Conservation (phyloP, 257 asterid genomes). For the Orobanche coerulescens region DNA sequence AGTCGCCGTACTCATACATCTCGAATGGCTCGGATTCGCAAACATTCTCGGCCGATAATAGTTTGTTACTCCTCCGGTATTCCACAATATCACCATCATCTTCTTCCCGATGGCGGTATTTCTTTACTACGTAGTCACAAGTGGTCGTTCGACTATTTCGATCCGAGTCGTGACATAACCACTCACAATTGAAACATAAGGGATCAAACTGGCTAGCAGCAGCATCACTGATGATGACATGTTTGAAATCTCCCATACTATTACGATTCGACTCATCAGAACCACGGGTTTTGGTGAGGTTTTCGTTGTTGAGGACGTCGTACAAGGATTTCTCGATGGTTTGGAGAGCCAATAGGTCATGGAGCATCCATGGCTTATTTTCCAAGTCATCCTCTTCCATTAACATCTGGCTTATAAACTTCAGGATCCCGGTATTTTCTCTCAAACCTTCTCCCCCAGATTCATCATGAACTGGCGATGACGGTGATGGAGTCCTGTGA, state of each 20-base stretch:
- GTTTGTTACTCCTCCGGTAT: slow-evolving; percentile 1
- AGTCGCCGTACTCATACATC: neutral
- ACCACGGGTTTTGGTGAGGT: neutral
- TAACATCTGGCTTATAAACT: slow-evolving; percentile 52
- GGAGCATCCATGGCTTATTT: slow-evolving; percentile 61
- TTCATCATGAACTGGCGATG: no score
- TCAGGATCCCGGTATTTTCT: slow-evolving; percentile 35
- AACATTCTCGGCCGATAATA: slow-evolving; percentile 26
- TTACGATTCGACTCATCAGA: no score
- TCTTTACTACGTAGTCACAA: slow-evolving; percentile 34
- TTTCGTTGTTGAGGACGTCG: slow-evolving; percentile 37
- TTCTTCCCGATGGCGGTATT: slow-evolving; percentile 28
- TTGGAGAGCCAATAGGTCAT: slow-evolving; percentile 58
- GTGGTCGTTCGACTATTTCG: no score
- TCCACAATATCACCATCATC: neutral
- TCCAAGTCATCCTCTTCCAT: slow-evolving; percentile 63
- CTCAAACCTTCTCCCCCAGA: neutral
- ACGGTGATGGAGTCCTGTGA: no score
- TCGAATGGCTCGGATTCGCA: neutral
- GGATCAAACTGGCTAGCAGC: no score
- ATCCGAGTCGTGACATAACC: no score
- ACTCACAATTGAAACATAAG: no score
- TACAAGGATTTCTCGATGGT: slow-evolving; percentile 64
- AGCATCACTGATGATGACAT: no score
- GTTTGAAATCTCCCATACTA: no score